Conservation (phyloP, 1,139 yeast species). For the Yamadazyma sp. region DNA sequence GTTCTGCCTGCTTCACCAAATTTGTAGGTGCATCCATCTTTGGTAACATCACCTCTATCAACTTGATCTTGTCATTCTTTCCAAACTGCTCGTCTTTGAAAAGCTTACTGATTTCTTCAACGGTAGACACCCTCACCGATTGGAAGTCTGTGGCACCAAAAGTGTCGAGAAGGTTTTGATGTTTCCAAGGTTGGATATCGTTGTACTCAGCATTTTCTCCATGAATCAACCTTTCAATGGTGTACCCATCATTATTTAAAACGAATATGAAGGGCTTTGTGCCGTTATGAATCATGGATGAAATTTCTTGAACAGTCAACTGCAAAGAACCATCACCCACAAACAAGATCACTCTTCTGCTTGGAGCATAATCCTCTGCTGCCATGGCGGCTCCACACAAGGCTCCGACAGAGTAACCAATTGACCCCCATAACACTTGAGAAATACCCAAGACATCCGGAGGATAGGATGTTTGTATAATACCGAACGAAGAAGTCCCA, state of each 20-base stretch:
- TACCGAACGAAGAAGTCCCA: conserved; percentile 45
- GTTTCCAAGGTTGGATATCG: conserved; percentile 42
- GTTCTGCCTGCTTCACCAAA: conserved; percentile 29
- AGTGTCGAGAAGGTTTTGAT: conserved; percentile 28
- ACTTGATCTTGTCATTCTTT: conserved; percentile 30
- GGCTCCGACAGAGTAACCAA: conserved; percentile 86
- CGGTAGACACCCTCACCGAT: conserved; percentile 23
- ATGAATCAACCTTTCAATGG: conserved; percentile 41
- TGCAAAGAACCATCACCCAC: conserved; percentile 47
- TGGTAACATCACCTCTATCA: conserved; percentile 36
- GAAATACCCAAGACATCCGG: conserved; percentile 37
- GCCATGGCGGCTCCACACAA: conserved; percentile 76
- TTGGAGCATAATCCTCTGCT: conserved; percentile 33
- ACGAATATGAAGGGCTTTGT: conserved; percentile 37
- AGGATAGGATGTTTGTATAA: conserved; percentile 38
- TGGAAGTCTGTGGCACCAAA: conserved; percentile 32
- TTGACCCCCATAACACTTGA: conserved; percentile 71
- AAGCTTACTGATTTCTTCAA: conserved; percentile 27
- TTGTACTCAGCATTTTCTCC: conserved; percentile 36
- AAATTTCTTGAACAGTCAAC: conserved; percentile 43
- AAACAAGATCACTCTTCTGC: conserved; percentile 33
- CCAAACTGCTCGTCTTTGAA: conserved; percentile 29
- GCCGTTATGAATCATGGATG: conserved; percentile 35
- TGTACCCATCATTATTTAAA: conserved; percentile 40
- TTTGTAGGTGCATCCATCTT: conserved; percentile 39